Evolutionary conservation across 140 eudicot genomes (phyloP).

Genomic region (Anethum foeniculum): DNA sequence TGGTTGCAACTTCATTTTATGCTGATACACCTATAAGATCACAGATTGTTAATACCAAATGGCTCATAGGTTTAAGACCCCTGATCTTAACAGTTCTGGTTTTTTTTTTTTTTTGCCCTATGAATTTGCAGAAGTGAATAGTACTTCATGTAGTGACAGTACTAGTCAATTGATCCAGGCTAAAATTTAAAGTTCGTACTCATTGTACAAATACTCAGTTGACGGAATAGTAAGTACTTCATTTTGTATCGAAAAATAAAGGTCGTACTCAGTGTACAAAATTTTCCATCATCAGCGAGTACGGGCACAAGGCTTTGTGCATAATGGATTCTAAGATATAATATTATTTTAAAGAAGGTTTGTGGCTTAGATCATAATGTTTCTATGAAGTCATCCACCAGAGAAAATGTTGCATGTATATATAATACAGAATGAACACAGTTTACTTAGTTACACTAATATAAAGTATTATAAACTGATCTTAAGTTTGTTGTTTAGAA

Average conservation of each 20-base stretch:
- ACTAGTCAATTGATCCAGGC: neutral
- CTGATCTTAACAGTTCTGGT: neutral
- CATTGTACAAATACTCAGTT: too few relatives aligned
- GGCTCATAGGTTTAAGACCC: neutral
- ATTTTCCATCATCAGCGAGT: neutral
- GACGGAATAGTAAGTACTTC: too few relatives aligned
- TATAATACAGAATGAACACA: neutral
- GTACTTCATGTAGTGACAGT: neutral
- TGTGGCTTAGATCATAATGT: constrained; percentile 7
- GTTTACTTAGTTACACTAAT: neutral
- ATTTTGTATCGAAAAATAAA: neutral
- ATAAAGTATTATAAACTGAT: neutral
- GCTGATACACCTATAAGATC: constrained; percentile 9
- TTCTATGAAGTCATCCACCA: constrained; percentile 7
- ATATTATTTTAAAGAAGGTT: neutral
- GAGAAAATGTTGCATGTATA: neutral
- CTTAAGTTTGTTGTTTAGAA: too few relatives aligned
- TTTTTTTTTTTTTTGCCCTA: neutral
- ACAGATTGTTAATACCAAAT: neutral
- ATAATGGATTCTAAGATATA: neutral
- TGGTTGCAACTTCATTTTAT: neutral
- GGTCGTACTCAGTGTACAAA: neutral
- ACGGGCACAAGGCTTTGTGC: neutral
- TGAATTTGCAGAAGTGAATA: neutral
- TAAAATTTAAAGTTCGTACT: neutral